Base-by-base conservation (phyloP, 345 rosid genomes). In the Cochlearia excelsa region DNA sequence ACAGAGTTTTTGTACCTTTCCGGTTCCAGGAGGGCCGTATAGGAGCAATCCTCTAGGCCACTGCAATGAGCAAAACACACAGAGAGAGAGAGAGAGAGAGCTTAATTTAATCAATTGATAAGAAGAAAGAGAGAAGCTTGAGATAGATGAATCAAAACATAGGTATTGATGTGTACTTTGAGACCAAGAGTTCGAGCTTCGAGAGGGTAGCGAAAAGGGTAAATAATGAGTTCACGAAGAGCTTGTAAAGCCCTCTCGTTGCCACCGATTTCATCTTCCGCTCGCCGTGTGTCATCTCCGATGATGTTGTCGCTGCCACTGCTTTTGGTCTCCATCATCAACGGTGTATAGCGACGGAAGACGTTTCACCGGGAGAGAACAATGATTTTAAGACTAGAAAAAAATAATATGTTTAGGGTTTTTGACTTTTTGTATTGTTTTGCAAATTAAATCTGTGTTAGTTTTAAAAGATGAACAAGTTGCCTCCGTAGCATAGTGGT, bases 401-500 rank as follows among this genome's bases (percentile, higher is more conserved):
- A 16, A 16, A 16, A 16, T 16, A 16, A 16, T 16, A 16, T 16
- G 23, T 16, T 16, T 16, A 16, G 23, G 23, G 23, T 16, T 16
- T 16, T 16, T 16, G 23, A 16, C 23, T 16, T 16, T 16, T 16
- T 16, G 23, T 16, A 16, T 16, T 16, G 23, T 16, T 16, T 16
- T 16, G 23, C 23, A 16, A 16, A 16, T 16, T 16, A 16, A 16
- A 16, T 16, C 23, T 16, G 23, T 16, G 23, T 16, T 16, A 16
- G 23, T 16, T 16, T 16, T 16, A 16, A 33, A 33, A 33, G 3
- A 3, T 33, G 35, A 33, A 33, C 35, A 5, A 1, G 5, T 37
- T 1, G 86, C 86, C 81, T 85, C 78, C 78, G 84, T 88, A 88
- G 95, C 95, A 92, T 88, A 86, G 96, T 92, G 96, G 93, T 80